Evolutionary conservation across 1,284 basidiomycete species (phyloP).

Genomic region (Wallemia hederae): DNA sequence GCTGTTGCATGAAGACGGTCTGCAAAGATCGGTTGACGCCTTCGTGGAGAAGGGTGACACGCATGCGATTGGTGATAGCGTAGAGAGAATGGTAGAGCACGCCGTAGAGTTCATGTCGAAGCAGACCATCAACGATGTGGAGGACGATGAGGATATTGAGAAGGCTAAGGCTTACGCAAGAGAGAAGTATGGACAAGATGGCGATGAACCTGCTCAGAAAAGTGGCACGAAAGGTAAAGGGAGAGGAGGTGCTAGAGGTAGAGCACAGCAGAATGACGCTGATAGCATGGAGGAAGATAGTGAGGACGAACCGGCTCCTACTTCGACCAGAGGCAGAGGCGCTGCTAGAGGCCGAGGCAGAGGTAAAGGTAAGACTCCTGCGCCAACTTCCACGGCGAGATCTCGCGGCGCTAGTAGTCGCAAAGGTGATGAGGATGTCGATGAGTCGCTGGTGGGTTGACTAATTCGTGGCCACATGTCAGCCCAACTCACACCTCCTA

Average conservation of each 20-base stretch:
- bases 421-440: not conserved
- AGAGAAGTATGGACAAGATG: not conserved
- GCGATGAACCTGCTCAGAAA: too few relatives aligned
- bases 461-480: not conserved
- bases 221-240: too few relatives aligned
- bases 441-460: not conserved
- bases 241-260: too few relatives aligned
- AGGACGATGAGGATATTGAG: not conserved
- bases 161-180: not conserved
- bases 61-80: constrained; percentile 33
- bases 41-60: constrained; percentile 88
- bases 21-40: constrained; percentile 68
- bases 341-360: not conserved
- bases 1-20: constrained; percentile 49
- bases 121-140: not conserved
- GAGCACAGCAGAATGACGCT: too few relatives aligned
- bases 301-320: not conserved
- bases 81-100: not conserved
- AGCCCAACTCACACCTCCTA: not conserved
- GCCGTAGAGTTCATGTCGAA: not conserved
- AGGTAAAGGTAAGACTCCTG: too few relatives aligned
- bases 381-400: too few relatives aligned
- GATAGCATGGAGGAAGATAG: not conserved
- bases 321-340: not conserved
- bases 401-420: too few relatives aligned